Evolutionary conservation across 1,139 yeast genomes (phyloP).

Genomic region (Diutina ranongensis): DNA sequence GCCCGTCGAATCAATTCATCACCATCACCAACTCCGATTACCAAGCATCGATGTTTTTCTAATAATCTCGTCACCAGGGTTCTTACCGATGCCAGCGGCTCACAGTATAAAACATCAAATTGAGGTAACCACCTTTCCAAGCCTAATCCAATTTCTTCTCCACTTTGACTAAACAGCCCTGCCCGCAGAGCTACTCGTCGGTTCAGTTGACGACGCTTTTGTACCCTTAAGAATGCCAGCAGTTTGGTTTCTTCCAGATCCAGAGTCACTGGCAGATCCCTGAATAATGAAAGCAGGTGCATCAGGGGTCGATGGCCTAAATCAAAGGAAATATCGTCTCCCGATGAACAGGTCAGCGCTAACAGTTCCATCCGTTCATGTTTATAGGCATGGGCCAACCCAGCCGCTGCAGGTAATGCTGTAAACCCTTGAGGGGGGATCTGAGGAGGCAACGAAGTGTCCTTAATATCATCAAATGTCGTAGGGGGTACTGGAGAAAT

Average conservation of each 20-base stretch:
- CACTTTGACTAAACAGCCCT: background rate
- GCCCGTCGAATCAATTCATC: conserved; percentile 77
- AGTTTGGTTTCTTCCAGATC: conserved; percentile 5
- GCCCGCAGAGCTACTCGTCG: background rate
- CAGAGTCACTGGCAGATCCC: conserved; percentile 4
- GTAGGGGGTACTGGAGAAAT: conserved; percentile 16
- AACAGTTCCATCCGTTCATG: conserved; percentile 6
- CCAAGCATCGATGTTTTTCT: conserved; percentile 68
- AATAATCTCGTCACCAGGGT: conserved; percentile 56
- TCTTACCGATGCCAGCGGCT: conserved; percentile 75
- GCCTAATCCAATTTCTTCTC: background rate
- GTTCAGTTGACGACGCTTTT: conserved; percentile 30
- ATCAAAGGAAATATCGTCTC: conserved; percentile 1
- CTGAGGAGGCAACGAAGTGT: background rate
- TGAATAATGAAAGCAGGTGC: background rate
- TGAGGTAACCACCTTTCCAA: background rate
- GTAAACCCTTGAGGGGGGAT: background rate
- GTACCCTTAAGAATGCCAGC: conserved; percentile 32
- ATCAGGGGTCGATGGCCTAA: conserved; percentile 1
- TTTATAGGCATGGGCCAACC: background rate
- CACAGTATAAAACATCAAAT: conserved; percentile 65
- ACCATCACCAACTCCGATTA: conserved; percentile 67
- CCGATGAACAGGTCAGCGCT: background rate
- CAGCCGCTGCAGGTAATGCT: background rate
- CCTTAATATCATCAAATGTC: background rate